Conservation (phyloP, 164 flowering plant species). For the Taxillus chinensis region DNA sequence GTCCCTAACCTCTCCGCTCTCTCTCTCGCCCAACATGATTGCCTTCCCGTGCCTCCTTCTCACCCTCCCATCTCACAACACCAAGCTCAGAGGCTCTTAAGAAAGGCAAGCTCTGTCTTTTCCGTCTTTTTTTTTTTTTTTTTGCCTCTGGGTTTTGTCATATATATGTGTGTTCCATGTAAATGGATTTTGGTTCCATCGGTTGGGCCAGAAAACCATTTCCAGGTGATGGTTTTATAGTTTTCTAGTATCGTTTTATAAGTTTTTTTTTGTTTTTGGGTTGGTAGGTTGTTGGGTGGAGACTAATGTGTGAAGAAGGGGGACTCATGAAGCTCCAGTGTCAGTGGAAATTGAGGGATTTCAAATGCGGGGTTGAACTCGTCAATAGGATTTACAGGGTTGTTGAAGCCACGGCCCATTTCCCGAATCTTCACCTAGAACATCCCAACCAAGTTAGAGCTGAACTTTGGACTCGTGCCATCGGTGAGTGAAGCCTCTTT, state of each 20-base stretch:
- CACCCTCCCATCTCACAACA: conserved; percentile 44
- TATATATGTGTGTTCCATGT: too few relatives aligned
- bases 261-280: not conserved
- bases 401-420: conserved; percentile 52
- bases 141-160: too few relatives aligned
- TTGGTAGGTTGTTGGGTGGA: conserved; percentile 85
- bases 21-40: conserved; percentile 52
- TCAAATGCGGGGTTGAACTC: conserved; percentile 58
- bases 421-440: conserved; percentile 62
- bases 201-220: too few relatives aligned
- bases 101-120: conserved; percentile 36
- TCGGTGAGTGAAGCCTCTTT: conserved; percentile 33
- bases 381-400: conserved; percentile 52
- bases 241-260: not conserved
- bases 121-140: too few relatives aligned
- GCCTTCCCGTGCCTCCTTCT: conserved; percentile 33
- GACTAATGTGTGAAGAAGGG: conserved; percentile 48
- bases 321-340: conserved; percentile 49
- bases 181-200: too few relatives aligned
- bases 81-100: conserved; percentile 50
- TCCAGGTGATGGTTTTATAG: not conserved
- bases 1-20: conserved; percentile 58
- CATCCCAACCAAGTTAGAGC: conserved; percentile 73
- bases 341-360: conserved; percentile 78
- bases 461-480: conserved; percentile 65